A percentile compares a stretch with the other conserved stretches of the same genome.
Evolutionary conservation across 2,329 filamentous ascomycete genomes (phyloP).

Genomic region (Xylaria sp.): DNA sequence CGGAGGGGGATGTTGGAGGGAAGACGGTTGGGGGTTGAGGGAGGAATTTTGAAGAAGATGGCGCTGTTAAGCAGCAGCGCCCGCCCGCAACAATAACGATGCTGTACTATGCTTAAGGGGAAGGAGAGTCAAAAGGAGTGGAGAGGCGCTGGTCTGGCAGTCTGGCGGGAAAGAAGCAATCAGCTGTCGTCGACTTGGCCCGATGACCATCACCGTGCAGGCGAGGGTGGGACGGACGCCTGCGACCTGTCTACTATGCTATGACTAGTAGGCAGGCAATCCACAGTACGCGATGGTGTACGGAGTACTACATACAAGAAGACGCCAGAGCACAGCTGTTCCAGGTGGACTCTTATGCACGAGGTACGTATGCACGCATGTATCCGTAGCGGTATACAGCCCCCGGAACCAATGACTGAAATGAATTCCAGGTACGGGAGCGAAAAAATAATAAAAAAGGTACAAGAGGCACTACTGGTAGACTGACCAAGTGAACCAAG

Average conservation of each 20-base stretch:
- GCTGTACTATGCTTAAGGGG: constrained; percentile 36
- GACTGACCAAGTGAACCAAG: constrained; percentile 19
- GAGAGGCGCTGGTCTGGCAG: constrained; percentile 44
- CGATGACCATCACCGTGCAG: constrained; percentile 40
- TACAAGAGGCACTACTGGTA: background rate
- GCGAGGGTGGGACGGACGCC: constrained; percentile 35
- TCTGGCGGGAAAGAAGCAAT: constrained; percentile 36
- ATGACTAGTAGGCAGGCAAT: background rate
- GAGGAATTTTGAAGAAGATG: constrained; percentile 85
- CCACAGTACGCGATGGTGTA: constrained; percentile 19
- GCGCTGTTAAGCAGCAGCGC: constrained; percentile 84
- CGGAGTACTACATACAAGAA: background rate
- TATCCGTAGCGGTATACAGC: constrained; percentile 17
- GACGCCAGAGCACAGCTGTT: constrained; percentile 12
- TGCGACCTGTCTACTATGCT: constrained; percentile 10
- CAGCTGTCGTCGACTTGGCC: constrained; percentile 38
- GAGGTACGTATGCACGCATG: constrained; percentile 21
- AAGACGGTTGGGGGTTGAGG: constrained; percentile 73
- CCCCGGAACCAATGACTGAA: constrained; percentile 21
- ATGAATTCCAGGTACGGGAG: constrained; percentile 16
- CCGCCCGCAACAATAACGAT: constrained; percentile 61
- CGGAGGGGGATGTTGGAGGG: constrained; percentile 89
- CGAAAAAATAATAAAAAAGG: background rate
- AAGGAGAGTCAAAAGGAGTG: constrained; percentile 45
- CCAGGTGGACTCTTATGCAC: constrained; percentile 15